Evolutionary conservation across 2,329 filamentous ascomycete genomes (phyloP).

Genomic region (Aspergillus versicolor): DNA sequence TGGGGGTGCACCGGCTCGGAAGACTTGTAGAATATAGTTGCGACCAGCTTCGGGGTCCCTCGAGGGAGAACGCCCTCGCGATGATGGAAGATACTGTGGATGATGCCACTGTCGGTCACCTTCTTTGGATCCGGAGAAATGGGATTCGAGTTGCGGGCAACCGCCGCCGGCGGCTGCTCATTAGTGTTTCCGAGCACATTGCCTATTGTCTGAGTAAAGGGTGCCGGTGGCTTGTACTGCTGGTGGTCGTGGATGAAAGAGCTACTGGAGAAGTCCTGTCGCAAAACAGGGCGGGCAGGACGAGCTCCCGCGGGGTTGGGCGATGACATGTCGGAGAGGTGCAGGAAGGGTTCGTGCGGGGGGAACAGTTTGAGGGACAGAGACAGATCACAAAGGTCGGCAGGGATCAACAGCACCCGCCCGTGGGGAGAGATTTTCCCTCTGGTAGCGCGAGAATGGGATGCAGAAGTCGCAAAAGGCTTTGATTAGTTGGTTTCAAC

Average conservation of each 20-base stretch:
- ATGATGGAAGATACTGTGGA: conserved; percentile 48
- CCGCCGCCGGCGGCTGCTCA: conserved; percentile 25
- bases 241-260: conserved; percentile 51
- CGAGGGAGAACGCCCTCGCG: conserved; percentile 39
- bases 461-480: background rate
- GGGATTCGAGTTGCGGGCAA: conserved; percentile 35
- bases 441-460: conserved; percentile 5
- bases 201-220: conserved; percentile 35
- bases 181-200: conserved; percentile 35
- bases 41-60: conserved; percentile 46
- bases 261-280: conserved; percentile 42
- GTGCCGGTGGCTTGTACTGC: conserved; percentile 44
- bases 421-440: conserved; percentile 1
- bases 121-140: conserved; percentile 40
- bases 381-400: conserved; percentile 3
- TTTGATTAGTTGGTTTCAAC: background rate
- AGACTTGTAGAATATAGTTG: conserved; percentile 51
- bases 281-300: conserved; percentile 42
- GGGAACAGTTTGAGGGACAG: background rate
- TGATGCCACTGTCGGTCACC: conserved; percentile 47
- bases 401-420: conserved; percentile 14
- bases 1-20: conserved; percentile 43
- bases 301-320: conserved; percentile 28
- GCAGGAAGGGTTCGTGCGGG: background rate
- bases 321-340: conserved; percentile 28